These are phyloP conservation scores for Fragaria vesca DNA, from an alignment of 306 rosid species.

Conservation along the genomic window DNA sequence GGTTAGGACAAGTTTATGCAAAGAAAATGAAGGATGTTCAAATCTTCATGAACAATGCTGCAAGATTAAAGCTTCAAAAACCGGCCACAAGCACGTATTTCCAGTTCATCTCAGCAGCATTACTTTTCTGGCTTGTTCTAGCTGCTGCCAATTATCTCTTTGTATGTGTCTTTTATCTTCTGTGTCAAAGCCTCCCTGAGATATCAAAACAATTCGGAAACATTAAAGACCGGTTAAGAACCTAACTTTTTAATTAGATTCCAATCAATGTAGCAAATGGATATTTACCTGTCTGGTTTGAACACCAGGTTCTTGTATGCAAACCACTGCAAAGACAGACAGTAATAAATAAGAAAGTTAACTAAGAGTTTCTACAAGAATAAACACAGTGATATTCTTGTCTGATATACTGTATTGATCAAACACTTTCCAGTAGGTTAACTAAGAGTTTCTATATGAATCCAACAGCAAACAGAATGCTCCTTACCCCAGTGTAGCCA, in stretches of 20 bases:
- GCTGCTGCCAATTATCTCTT: constrained; percentile 70
- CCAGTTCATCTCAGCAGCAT: constrained; percentile 37
- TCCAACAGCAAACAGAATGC: constrained; percentile 4
- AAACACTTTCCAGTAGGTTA: not conserved
- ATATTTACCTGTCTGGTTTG: constrained; percentile 76
- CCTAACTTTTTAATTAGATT: not conserved
- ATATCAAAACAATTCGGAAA: constrained; percentile 21
- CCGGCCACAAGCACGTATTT: constrained; percentile 14
- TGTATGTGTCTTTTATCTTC: constrained; percentile 59
- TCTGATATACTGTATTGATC: not conserved
- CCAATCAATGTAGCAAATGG: not conserved
- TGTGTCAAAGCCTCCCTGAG: constrained; percentile 64
- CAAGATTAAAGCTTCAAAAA: constrained; percentile 34
- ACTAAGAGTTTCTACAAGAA: too few species aligned
- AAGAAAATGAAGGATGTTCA: constrained; percentile 37
- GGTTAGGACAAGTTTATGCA: constrained; percentile 39
- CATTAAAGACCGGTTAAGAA: not conserved
- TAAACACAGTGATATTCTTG: not conserved
- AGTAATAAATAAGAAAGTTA: not conserved
- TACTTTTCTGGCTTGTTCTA: constrained; percentile 28
- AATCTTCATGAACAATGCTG: constrained; percentile 38
- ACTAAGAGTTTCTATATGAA: not conserved
- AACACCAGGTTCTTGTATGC: constrained; percentile 64
- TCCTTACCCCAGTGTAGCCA: constrained; percentile 86
- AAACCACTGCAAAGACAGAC: constrained; percentile 66